Percentiles rank a stretch among this genome's conserved stretches.
These are phyloP conservation scores for Truncatella angustata DNA, from an alignment of 2,329 filamentous ascomycete genomes.

Conservation along the genomic window DNA sequence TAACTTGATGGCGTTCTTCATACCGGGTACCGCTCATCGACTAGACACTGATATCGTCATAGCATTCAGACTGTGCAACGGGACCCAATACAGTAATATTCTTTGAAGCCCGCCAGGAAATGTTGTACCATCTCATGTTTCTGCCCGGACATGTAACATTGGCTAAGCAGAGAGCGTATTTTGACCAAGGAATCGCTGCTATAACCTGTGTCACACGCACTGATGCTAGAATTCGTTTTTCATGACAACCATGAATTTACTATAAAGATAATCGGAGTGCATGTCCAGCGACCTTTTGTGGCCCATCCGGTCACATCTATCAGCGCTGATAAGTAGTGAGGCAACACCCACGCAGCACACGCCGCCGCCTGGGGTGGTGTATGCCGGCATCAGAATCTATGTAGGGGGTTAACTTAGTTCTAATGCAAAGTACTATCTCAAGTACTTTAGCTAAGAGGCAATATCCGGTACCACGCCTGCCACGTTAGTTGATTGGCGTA, in stretches of 20 bases:
- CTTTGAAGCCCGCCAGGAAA: neutral
- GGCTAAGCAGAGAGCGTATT: constrained; percentile 12
- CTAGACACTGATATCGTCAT: no score
- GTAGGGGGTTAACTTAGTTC: no score
- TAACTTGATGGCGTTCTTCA: neutral
- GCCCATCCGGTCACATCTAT: neutral
- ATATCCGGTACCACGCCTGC: neutral
- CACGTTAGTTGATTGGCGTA: neutral
- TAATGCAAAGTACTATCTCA: no score
- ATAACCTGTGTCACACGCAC: no score
- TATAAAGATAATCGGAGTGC: neutral
- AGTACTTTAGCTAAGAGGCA: neutral
- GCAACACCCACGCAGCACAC: neutral
- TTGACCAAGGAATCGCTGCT: constrained; percentile 12
- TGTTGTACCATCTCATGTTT: neutral
- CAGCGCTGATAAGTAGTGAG: neutral
- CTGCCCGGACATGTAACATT: constrained; percentile 1
- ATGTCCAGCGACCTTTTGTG: no score
- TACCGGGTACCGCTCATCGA: no score
- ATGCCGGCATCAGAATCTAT: no score
- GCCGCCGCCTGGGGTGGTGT: neutral
- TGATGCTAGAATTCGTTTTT: no score
- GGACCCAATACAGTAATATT: neutral
- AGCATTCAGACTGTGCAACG: neutral
- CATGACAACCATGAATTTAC: neutral